Evolutionary conservation across 2,329 filamentous ascomycete genomes (phyloP).

Genomic region (Tetracladium maxilliforme): DNA sequence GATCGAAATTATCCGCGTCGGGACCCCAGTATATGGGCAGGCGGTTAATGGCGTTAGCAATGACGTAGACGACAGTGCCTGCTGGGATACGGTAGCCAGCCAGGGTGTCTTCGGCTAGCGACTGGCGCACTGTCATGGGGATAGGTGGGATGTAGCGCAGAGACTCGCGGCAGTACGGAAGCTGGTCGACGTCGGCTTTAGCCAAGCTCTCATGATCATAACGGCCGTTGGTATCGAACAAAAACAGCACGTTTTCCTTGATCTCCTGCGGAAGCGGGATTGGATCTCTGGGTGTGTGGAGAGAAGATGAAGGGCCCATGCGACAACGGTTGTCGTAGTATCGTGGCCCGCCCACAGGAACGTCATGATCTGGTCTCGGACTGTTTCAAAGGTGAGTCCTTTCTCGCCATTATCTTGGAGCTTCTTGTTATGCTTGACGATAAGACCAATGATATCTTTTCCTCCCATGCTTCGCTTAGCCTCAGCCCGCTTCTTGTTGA

Average conservation of each 20-base stretch:
- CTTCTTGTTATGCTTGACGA: slow-evolving; percentile 24
- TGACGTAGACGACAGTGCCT: slow-evolving; percentile 25
- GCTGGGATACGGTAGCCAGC: slow-evolving; percentile 22
- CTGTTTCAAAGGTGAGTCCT: slow-evolving; percentile 20
- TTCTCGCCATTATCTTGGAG: slow-evolving; percentile 18
- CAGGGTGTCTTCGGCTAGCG: slow-evolving; percentile 20
- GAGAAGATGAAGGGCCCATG: slow-evolving; percentile 25
- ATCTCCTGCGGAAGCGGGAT: slow-evolving; percentile 22
- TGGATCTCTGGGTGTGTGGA: slow-evolving; percentile 22
- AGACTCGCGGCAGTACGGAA: slow-evolving; percentile 28
- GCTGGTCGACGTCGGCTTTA: slow-evolving; percentile 19
- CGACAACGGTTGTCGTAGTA: slow-evolving; percentile 25
- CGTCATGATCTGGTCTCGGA: slow-evolving; percentile 22
- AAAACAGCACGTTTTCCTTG: slow-evolving; percentile 17
- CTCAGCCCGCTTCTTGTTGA: slow-evolving; percentile 17
- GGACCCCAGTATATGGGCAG: slow-evolving; percentile 23
- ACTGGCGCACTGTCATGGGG: slow-evolving; percentile 27
- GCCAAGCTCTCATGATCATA: slow-evolving; percentile 14
- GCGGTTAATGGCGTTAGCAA: slow-evolving; percentile 24
- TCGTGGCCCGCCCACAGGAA: slow-evolving; percentile 26
- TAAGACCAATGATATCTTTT: slow-evolving; percentile 23
- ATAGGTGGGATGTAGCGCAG: slow-evolving; percentile 29
- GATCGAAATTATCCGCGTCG: slow-evolving; percentile 22
- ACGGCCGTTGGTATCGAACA: slow-evolving; percentile 18
- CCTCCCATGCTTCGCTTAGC: slow-evolving; percentile 14